Evolutionary conservation across 2,329 filamentous ascomycete genomes (phyloP).

Genomic region (Pestalotiopsis sp.): DNA sequence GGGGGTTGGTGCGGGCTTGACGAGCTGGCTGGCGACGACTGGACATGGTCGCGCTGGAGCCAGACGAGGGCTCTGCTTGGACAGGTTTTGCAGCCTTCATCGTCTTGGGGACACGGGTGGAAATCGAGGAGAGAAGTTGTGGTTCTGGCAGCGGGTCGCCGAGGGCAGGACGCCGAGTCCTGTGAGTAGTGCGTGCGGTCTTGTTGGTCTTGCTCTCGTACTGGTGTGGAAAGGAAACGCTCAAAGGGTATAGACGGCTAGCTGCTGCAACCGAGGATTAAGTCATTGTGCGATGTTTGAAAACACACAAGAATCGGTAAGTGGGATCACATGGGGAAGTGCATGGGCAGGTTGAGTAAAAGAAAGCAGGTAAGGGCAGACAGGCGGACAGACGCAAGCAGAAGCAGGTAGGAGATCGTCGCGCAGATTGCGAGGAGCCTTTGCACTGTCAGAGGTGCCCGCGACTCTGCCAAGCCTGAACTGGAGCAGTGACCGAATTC

Average conservation of each 20-base stretch:
- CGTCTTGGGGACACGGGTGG: constrained; percentile 18
- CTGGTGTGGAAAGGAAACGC: constrained; percentile 5
- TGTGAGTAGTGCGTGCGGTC: background rate
- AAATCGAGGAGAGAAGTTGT: constrained; percentile 1
- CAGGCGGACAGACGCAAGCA: background rate
- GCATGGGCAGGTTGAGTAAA: background rate
- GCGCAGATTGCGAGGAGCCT: constrained; percentile 17
- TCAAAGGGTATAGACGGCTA: constrained; percentile 24
- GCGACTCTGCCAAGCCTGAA: background rate
- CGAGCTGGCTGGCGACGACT: constrained; percentile 66
- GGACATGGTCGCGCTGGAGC: constrained; percentile 42
- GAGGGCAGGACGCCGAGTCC: background rate
- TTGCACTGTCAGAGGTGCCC: constrained; percentile 5
- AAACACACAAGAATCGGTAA: constrained; percentile 17
- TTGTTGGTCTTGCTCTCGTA: background rate
- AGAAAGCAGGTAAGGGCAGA: background rate
- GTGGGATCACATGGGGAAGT: background rate
- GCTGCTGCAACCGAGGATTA: constrained; percentile 29
- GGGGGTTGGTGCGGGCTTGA: constrained; percentile 67
- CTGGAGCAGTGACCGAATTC: background rate
- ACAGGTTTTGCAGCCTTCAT: constrained; percentile 61
- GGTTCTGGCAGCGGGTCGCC: background rate
- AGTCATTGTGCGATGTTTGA: constrained; percentile 31
- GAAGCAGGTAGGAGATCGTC: background rate
- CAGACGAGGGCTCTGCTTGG: constrained; percentile 36